A percentile compares a stretch with the other conserved stretches of the same genome.
phyloP scores from a whole-genome alignment of 352 stramenopile species.

The Pythium aphanidermatum region DNA sequence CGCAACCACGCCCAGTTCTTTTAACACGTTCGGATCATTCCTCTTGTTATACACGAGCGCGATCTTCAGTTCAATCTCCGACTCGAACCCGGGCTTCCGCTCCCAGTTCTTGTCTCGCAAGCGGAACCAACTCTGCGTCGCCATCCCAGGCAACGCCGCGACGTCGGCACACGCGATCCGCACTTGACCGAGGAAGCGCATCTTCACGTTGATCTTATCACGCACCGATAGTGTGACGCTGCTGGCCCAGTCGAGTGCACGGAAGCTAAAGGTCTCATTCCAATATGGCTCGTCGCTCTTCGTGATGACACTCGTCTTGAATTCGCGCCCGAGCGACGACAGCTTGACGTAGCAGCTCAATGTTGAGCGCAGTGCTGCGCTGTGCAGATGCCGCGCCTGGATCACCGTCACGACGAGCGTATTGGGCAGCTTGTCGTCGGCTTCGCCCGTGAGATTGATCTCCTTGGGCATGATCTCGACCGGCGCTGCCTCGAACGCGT shows the following conservation, averaged over 20 bases:
- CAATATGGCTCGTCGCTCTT: conserved; percentile 59
- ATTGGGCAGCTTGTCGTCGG: conserved; percentile 58
- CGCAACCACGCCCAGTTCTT: conserved; percentile 7
- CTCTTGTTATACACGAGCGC: conserved; percentile 54
- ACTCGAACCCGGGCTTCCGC: conserved; percentile 20
- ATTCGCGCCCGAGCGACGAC: conserved; percentile 47
- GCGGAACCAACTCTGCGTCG: conserved; percentile 48
- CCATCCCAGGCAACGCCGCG: conserved; percentile 47
- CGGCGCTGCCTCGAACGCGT: conserved; percentile 21
- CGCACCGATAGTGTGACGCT: conserved; percentile 59
- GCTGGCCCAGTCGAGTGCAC: conserved; percentile 56
- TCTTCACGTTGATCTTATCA: conserved; percentile 68
- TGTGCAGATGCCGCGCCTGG: conserved; percentile 47
- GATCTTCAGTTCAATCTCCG: conserved; percentile 60
- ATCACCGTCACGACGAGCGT: conserved; percentile 68
- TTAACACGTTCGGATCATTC: conserved; percentile 38
- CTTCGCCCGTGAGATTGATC: conserved; percentile 38
- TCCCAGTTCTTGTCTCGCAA: conserved; percentile 46
- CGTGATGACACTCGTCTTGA: conserved; percentile 64
- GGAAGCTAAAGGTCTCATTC: conserved; percentile 77
- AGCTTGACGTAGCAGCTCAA: conserved; percentile 76
- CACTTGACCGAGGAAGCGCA: conserved; percentile 62
- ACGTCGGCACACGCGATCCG: conserved; percentile 52
- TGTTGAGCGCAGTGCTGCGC: conserved; percentile 40
- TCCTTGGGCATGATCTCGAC: conserved; percentile 60